Conservation (phyloP, 177 flowering plant species). For the Tripterygium wilfordii region DNA sequence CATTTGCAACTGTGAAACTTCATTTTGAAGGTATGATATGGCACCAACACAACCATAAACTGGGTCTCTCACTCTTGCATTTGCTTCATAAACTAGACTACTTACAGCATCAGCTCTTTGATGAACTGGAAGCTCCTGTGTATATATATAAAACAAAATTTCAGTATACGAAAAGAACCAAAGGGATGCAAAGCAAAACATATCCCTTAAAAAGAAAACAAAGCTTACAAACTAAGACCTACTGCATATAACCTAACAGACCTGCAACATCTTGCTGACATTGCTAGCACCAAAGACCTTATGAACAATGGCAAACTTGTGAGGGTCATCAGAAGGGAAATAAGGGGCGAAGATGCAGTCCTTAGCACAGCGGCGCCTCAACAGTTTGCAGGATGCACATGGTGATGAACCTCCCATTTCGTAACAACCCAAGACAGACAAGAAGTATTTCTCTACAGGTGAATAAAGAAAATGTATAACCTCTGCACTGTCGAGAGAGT, state of each 20-base stretch:
- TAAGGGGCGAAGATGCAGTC: slow-evolving; percentile 72
- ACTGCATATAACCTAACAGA: no score
- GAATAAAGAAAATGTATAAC: no score
- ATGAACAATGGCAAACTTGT: slow-evolving; percentile 57
- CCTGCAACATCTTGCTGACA: slow-evolving; percentile 71
- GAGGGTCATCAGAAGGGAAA: slow-evolving; percentile 57
- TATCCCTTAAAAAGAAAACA: no score
- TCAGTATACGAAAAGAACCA: no score
- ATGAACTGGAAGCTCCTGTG: slow-evolving; percentile 50
- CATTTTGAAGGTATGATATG: slow-evolving; percentile 53
- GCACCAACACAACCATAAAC: slow-evolving; percentile 70
- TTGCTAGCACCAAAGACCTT: slow-evolving; percentile 82
- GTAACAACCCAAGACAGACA: no score
- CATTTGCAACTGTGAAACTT: slow-evolving; percentile 54
- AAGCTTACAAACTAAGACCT: no score
- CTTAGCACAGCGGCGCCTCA: slow-evolving; percentile 64
- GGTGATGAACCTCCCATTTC: slow-evolving; percentile 49
- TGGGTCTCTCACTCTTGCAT: slow-evolving; percentile 58
- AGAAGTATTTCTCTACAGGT: no score
- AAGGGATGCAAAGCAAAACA: no score
- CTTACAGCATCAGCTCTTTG: slow-evolving; percentile 57
- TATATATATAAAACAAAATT: no score
- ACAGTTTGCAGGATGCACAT: slow-evolving; percentile 64
- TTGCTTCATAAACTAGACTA: slow-evolving; percentile 62
- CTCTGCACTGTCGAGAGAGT: no score